Conservation (phyloP, 176 grass and related monocot genomes). For the bread wheat (Triticum aestivum) region DNA sequence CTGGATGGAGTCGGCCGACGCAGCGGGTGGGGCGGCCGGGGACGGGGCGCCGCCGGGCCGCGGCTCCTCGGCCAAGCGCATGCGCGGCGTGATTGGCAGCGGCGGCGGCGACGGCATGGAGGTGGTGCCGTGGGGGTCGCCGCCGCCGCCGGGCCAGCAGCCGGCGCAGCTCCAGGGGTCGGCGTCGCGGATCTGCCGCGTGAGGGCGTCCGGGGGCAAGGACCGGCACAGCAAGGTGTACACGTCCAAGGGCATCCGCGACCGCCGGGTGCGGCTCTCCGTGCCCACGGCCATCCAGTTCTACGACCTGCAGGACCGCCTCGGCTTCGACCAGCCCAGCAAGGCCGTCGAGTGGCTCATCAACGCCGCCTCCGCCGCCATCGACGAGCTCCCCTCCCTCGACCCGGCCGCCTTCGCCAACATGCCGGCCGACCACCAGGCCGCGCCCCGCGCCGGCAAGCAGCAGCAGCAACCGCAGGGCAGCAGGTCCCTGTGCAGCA, state of each 20-base stretch:
- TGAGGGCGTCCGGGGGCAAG: conserved; percentile 49
- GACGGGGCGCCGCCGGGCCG: background rate
- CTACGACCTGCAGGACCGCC: conserved; percentile 90
- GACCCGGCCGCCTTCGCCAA: conserved; percentile 38
- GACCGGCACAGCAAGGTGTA: conserved; percentile 94
- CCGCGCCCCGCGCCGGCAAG: conserved; percentile 11
- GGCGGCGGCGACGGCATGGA: background rate
- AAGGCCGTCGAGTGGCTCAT: conserved; percentile 94
- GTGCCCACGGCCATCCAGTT: conserved; percentile 88
- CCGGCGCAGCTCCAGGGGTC: background rate
- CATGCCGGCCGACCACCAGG: conserved; percentile 7
- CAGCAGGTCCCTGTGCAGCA: conserved; percentile 65
- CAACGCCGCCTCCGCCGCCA: conserved; percentile 64
- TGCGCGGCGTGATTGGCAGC: conserved; percentile 12
- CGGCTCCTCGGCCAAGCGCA: conserved; percentile 38
- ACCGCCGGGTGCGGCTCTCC: conserved; percentile 78
- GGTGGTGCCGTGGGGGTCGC: conserved; percentile 24
- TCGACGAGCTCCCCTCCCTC: conserved; percentile 65
- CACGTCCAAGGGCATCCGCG: conserved; percentile 82
- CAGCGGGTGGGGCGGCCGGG: conserved; percentile 25
- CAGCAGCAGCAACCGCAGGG: conserved; percentile 46
- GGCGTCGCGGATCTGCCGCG: conserved; percentile 75
- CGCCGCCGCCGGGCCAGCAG: conserved; percentile 21
- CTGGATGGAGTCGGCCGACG: conserved; percentile 14
- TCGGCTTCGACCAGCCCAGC: conserved; percentile 85